Percentiles rank a stretch among this genome's conserved stretches.
These are phyloP conservation scores for Dentipellis sp. DNA, from an alignment of 768 basidiomycete species.

Conservation along the genomic window DNA sequence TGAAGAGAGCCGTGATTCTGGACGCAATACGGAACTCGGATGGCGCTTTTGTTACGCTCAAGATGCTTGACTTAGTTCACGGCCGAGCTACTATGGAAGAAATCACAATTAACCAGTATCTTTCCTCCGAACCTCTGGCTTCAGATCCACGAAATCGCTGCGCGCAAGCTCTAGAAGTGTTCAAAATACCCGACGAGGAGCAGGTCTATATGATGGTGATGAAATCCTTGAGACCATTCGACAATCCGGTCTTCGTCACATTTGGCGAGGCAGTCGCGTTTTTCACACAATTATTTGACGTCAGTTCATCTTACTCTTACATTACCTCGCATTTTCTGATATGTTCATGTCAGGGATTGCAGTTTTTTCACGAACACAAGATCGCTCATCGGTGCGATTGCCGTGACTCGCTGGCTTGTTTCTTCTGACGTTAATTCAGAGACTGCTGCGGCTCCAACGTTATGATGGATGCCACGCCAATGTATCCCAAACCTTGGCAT, in stretches of 20 bases:
- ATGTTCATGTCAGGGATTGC: background rate
- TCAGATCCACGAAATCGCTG: constrained; percentile 8
- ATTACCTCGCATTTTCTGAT: background rate
- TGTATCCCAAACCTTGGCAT: constrained; percentile 9
- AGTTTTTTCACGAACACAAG: constrained; percentile 9
- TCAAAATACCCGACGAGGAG: constrained; percentile 11
- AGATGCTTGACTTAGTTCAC: constrained; percentile 2
- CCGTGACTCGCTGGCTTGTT: background rate
- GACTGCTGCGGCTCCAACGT: constrained; percentile 5
- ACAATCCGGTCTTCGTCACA: constrained; percentile 18
- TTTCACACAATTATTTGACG: constrained; percentile 21
- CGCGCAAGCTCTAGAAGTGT: background rate
- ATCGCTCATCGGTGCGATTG: constrained; percentile 7
- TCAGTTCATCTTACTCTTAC: background rate
- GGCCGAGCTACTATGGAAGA: constrained; percentile 2
- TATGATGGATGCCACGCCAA: constrained; percentile 8
- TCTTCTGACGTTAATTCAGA: background rate
- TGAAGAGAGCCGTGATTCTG: background rate
- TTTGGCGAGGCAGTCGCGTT: constrained; percentile 24
- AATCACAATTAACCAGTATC: background rate
- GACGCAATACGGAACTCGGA: constrained; percentile 15
- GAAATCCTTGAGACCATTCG: constrained; percentile 16
- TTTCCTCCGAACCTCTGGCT: constrained; percentile 1
- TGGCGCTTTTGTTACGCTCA: constrained; percentile 14
- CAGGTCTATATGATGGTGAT: constrained; percentile 19